A percentile compares a stretch with the other conserved stretches of the same genome.
phyloP scores from a whole-genome alignment of 78 protist species.

The Dictyostelium capitatum region DNA sequence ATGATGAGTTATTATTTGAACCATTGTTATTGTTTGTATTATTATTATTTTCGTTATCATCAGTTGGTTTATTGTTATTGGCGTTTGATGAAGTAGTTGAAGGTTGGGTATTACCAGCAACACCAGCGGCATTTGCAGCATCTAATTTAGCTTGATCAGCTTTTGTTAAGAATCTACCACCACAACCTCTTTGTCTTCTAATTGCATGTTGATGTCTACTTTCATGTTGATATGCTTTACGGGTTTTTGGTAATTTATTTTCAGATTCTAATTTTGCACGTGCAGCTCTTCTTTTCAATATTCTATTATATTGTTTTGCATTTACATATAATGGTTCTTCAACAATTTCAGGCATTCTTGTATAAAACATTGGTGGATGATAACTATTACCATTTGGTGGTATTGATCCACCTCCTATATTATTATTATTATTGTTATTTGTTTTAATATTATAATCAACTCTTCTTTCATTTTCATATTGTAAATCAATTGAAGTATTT shows the following conservation, averaged over 20 bases:
- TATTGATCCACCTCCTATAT: neutral
- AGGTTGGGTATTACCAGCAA: neutral
- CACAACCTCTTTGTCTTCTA: conserved; percentile 88
- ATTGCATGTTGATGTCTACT: conserved; percentile 92
- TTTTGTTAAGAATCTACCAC: conserved; percentile 86
- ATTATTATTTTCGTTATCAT: neutral
- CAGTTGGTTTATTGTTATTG: neutral
- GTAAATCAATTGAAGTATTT: neutral
- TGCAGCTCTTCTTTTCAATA: conserved; percentile 87
- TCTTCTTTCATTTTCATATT: neutral
- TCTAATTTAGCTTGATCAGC: conserved; percentile 21
- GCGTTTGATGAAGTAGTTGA: neutral
- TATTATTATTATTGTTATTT: neutral
- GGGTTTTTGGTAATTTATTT: conserved; percentile 28
- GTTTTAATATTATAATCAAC: neutral
- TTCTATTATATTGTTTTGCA: conserved; percentile 92
- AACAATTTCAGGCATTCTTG: conserved; percentile 22
- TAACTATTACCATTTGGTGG: neutral
- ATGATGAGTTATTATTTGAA: neutral
- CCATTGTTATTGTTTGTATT: neutral
- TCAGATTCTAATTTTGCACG: conserved; percentile 86
- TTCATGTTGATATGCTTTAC: conserved; percentile 89
- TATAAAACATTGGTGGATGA: neutral
- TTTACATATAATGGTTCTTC: conserved; percentile 92
- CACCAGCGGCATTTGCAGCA: neutral